These are phyloP conservation scores for Rhododendron griersonianum DNA, from an alignment of 148 eudicot genomes.

Conservation along the genomic window DNA sequence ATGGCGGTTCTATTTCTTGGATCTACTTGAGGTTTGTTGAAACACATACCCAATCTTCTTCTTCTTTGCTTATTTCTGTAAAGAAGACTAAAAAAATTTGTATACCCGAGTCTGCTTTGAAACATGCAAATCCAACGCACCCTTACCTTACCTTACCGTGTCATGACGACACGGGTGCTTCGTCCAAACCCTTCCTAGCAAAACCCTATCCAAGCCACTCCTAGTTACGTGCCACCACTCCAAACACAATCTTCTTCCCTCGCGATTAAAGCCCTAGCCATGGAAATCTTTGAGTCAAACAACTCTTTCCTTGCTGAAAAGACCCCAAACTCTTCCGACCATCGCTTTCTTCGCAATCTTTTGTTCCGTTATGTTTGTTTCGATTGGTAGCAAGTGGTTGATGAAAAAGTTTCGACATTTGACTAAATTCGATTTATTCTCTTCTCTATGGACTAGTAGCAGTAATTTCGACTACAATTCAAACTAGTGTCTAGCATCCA, in stretches of 20 bases:
- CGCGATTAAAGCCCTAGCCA: not conserved
- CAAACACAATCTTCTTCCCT: not conserved
- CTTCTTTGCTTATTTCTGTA: not conserved
- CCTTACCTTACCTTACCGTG: not conserved
- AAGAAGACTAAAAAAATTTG: not conserved
- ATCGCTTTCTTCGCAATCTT: not conserved
- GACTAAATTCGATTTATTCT: not conserved
- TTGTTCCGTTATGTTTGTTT: not conserved
- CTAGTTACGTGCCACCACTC: not conserved
- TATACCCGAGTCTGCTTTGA: not conserved
- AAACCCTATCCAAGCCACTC: not conserved
- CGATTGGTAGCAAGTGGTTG: not conserved
- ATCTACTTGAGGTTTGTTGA: not conserved
- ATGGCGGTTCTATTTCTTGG: not conserved
- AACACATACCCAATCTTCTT: not conserved
- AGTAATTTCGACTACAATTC: not conserved
- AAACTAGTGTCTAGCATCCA: not conserved
- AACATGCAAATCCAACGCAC: not conserved
- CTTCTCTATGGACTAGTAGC: not conserved
- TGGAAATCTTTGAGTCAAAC: not conserved
- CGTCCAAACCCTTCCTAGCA: not conserved
- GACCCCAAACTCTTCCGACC: not conserved
- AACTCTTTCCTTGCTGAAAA: not conserved
- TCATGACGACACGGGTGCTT: not conserved
- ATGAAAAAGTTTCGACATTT: not conserved